Base-by-base conservation (phyloP, 2,329 filamentous ascomycete species). In the Neonectria ditissima region DNA sequence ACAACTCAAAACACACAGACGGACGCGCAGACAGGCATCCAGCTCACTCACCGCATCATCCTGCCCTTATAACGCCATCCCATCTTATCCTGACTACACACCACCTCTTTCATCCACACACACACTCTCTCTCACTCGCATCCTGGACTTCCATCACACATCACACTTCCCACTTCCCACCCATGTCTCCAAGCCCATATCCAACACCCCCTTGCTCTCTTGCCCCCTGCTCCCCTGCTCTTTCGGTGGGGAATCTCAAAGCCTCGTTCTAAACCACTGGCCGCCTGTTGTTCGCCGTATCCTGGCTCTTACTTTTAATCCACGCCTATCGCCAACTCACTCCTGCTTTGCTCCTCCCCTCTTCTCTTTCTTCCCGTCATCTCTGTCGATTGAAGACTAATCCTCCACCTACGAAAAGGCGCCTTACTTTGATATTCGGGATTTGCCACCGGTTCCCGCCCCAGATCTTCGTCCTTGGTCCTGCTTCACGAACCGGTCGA, bases 181-280 rank as follows among this genome's bases (percentile, higher is more conserved):
- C 69, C 66, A 59, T 70, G 59, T 44, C 47, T 39, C 66, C 53
- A 63, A 64, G 63, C 67, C 67, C 61, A 41, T 50, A 41, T 41
- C 37, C 37, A 55, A 56, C 51, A 59, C 52, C 16, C 62, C 62
- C 61, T 52, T 59, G 61, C 32, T 47, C 8, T 10, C 34, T 37
- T 9, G 7, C 37, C 3, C 22, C 37, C 50, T 58, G 60, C 22
- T 45, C 11, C 22, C 50, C 34, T 34, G 30, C 34, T 24, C 18
- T 18, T 22, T 41, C 37, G 47, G 53, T 69, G 72, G 71, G 65
- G 65, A 66, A 67, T 67, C 37, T 69, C 60, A 71, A 71, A 63
- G 72, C 72, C 72, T 74, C 71, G 68, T 70, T 64, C 62, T 65
- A 56, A 73, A 68, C 71, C 65, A 74, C 70, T 74, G 71, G 70